These are phyloP conservation scores for Phoma sp. DNA, from an alignment of 2,329 filamentous ascomycete genomes.

Conservation along the genomic window DNA sequence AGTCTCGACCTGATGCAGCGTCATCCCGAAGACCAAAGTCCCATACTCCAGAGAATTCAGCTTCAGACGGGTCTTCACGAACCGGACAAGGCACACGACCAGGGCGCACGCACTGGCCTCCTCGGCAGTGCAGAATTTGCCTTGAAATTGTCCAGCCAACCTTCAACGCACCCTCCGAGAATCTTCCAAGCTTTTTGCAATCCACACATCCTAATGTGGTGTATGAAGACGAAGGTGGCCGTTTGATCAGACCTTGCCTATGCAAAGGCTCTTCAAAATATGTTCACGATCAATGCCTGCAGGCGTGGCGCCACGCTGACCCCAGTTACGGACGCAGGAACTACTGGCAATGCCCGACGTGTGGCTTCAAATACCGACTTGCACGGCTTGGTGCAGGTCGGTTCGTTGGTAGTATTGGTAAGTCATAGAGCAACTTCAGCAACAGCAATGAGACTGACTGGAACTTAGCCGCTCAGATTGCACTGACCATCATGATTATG, in stretches of 20 bases:
- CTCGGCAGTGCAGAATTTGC: slow-evolving; percentile 87
- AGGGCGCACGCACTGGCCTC: slow-evolving; percentile 62
- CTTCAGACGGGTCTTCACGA: slow-evolving; percentile 19
- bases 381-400: slow-evolving; percentile 77
- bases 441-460: neutral
- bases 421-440: slow-evolving; percentile 18
- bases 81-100: slow-evolving; percentile 24
- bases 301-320: slow-evolving; percentile 79
- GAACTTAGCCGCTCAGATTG: slow-evolving; percentile 63
- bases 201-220: slow-evolving; percentile 59
- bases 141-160: slow-evolving; percentile 72
- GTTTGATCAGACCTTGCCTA: slow-evolving; percentile 85
- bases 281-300: slow-evolving; percentile 89
- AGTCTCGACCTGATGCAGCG: slow-evolving; percentile 16
- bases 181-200: slow-evolving; percentile 63
- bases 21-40: slow-evolving; percentile 24
- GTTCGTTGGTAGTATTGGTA: slow-evolving; percentile 58
- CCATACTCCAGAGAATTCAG: slow-evolving; percentile 23
- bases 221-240: slow-evolving; percentile 77
- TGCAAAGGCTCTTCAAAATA: slow-evolving; percentile 94
- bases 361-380: slow-evolving; percentile 80
- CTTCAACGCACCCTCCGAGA: slow-evolving; percentile 61
- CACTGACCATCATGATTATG: slow-evolving; percentile 75
- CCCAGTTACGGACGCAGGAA: slow-evolving; percentile 69
- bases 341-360: slow-evolving; percentile 88